These are phyloP conservation scores for Acanthamoeba culbertsoni DNA, from an alignment of 208 protist species.

Conservation along the genomic window DNA sequence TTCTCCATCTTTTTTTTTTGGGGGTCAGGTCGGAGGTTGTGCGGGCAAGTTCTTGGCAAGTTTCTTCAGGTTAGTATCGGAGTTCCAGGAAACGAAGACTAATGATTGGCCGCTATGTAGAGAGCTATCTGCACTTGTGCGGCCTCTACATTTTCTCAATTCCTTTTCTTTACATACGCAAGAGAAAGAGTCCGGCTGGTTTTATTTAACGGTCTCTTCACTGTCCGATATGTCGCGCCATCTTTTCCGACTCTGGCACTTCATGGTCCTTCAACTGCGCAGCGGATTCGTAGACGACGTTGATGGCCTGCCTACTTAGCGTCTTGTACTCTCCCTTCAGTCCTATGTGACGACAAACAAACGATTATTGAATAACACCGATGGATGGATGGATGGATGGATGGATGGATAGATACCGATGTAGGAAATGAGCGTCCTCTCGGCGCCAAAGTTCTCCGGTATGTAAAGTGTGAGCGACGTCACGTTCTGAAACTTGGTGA, in stretches of 20 bases:
- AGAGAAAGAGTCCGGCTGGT: too few species aligned
- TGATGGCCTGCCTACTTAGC: slow-evolving; percentile 62
- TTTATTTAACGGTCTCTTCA: background rate
- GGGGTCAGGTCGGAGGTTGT: too few species aligned
- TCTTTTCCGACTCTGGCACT: slow-evolving; percentile 2
- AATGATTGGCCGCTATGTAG: too few species aligned
- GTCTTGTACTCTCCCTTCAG: slow-evolving; percentile 54
- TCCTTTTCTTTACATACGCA: too few species aligned
- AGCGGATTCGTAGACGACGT: slow-evolving; percentile 63
- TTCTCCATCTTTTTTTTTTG: too few species aligned
- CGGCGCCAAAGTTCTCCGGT: slow-evolving; percentile 65
- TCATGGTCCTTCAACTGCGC: slow-evolving; percentile 72
- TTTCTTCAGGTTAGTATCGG: too few species aligned
- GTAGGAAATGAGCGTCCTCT: slow-evolving; percentile 61
- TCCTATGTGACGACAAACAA: background rate
- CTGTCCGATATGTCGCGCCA: slow-evolving; percentile 7
- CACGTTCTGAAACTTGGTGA: slow-evolving; percentile 71
- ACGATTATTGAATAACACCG: too few species aligned
- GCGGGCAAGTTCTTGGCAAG: too few species aligned
- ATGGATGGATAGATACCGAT: slow-evolving; percentile 63
- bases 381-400: background rate
- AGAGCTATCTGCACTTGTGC: too few species aligned
- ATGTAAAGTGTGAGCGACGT: slow-evolving; percentile 66
- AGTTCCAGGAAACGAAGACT: too few species aligned
- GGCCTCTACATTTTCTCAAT: too few species aligned